These are phyloP conservation scores for Coniella lustricola DNA, from an alignment of 2,329 filamentous ascomycete genomes.

Conservation along the genomic window DNA sequence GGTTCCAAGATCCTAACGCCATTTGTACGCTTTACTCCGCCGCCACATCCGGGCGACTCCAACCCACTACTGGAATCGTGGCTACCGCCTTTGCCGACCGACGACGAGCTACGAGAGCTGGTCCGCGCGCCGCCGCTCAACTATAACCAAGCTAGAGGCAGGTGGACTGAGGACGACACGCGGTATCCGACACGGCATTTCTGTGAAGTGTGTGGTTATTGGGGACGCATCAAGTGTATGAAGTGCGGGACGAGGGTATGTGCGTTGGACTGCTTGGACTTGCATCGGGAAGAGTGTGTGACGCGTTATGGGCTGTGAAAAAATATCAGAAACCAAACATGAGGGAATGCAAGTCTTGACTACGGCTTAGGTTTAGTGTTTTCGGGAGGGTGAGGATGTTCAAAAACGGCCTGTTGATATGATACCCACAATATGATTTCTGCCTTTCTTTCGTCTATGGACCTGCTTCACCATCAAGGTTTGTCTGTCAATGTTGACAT, in stretches of 20 bases:
- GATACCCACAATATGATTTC: too few species aligned
- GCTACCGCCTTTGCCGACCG: conserved; percentile 51
- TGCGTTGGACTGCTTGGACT: conserved; percentile 65
- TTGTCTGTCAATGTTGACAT: neutral
- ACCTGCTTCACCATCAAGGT: too few species aligned
- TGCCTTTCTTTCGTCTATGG: too few species aligned
- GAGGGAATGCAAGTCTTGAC: too few species aligned
- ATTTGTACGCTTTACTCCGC: conserved; percentile 26
- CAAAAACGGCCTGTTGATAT: too few species aligned
- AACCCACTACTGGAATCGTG: conserved; percentile 53
- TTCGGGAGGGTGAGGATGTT: neutral
- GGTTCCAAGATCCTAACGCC: conserved; percentile 29
- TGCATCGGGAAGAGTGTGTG: conserved; percentile 66
- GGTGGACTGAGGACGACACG: conserved; percentile 32
- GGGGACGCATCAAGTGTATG: conserved; percentile 68
- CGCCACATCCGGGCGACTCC: conserved; percentile 40
- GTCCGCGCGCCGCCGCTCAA: conserved; percentile 58
- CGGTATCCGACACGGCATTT: conserved; percentile 38
- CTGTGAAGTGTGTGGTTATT: conserved; percentile 77
- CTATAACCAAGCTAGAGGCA: conserved; percentile 56
- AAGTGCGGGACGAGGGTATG: conserved; percentile 76
- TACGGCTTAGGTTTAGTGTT: neutral
- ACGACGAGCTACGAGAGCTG: conserved; percentile 57
- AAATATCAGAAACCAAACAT: too few species aligned
- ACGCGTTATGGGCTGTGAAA: conserved; percentile 50